Conservation (phyloP, 441 rosid genomes). For the Arabidopsis hybrid region DNA sequence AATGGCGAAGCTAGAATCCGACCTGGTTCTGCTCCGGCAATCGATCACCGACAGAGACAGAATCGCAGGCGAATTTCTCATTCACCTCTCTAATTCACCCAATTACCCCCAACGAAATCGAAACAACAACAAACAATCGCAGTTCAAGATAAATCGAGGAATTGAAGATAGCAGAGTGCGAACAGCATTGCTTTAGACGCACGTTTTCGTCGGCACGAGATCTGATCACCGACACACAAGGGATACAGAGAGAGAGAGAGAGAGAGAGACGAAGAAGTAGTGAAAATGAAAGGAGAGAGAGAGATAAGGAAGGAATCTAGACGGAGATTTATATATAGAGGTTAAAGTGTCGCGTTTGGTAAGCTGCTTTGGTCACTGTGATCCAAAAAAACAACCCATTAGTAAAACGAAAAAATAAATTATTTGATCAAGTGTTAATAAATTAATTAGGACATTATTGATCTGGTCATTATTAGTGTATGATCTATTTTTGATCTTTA, state of each 20-base stretch:
- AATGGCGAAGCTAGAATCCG: slow-evolving; percentile 62
- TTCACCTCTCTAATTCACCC: slow-evolving; percentile 45
- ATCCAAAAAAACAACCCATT: no score
- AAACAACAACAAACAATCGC: slow-evolving; percentile 16
- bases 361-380: background rate
- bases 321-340: background rate
- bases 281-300: slow-evolving; percentile 35
- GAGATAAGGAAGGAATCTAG: slow-evolving; percentile 38
- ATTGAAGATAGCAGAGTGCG: slow-evolving; percentile 44
- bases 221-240: slow-evolving; percentile 75
- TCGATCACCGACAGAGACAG: slow-evolving; percentile 47
- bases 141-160: slow-evolving; percentile 39
- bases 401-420: no score
- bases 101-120: background rate
- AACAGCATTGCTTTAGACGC: slow-evolving; percentile 40
- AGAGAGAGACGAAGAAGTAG: slow-evolving; percentile 14
- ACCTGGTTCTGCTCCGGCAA: slow-evolving; percentile 55
- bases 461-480: slow-evolving; percentile 22
- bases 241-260: background rate
- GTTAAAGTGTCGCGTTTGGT: slow-evolving; percentile 1
- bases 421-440: background rate
- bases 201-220: slow-evolving; percentile 52
- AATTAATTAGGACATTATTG: background rate
- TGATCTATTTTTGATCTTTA: slow-evolving; percentile 15
- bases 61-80: slow-evolving; percentile 55